A percentile compares a stretch with the other conserved stretches of the same genome.
Conservation (phyloP, 2,329 filamentous ascomycete genomes). For the Coccinonectria pachysandricola region DNA sequence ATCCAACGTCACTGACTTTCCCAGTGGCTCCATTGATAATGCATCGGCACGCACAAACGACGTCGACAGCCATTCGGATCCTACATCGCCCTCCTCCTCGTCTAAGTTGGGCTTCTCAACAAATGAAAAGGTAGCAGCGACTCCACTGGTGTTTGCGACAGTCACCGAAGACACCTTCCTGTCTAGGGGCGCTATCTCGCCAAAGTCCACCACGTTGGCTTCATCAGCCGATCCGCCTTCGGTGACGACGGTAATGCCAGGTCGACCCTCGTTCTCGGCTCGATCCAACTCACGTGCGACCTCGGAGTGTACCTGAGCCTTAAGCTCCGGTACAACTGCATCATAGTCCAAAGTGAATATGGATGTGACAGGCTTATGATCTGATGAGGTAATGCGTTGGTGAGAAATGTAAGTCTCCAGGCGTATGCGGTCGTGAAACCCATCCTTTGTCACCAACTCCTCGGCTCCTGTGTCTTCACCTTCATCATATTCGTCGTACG, state of each 20-base stretch:
- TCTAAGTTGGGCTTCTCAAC: constrained; percentile 55
- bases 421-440: constrained; percentile 42
- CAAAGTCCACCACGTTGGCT: constrained; percentile 60
- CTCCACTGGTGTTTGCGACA: constrained; percentile 83
- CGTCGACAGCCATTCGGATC: constrained; percentile 60
- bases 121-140: constrained; percentile 70
- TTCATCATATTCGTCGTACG: constrained; percentile 45
- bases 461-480: constrained; percentile 35
- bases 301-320: constrained; percentile 73
- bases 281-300: constrained; percentile 82
- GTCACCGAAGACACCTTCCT: constrained; percentile 60
- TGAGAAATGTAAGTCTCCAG: constrained; percentile 72
- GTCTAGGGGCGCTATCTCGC: constrained; percentile 59
- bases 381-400: constrained; percentile 81
- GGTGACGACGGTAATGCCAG: constrained; percentile 71
- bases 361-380: constrained; percentile 86
- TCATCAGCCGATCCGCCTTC: constrained; percentile 44
- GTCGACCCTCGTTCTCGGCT: constrained; percentile 82
- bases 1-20: constrained; percentile 54
- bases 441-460: constrained; percentile 46
- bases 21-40: constrained; percentile 22
- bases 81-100: constrained; percentile 28
- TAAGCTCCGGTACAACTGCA: constrained; percentile 74
- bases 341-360: constrained; percentile 80
- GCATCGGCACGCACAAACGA: constrained; percentile 42